Conservation (phyloP, 345 rosid genomes). For the Sonneratia caseolaris region DNA sequence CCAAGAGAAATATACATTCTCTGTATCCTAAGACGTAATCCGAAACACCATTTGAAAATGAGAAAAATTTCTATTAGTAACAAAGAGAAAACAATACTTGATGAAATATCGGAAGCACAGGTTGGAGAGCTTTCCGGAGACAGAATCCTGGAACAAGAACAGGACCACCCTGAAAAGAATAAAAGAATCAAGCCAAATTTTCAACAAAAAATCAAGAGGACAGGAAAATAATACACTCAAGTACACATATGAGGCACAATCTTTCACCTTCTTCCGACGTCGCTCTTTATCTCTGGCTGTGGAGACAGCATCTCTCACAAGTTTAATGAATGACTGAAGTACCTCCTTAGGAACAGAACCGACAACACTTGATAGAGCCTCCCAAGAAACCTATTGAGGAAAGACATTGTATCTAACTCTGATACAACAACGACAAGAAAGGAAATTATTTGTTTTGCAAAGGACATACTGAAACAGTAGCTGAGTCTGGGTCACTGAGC, state of each 20-base stretch:
- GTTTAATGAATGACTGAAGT: conserved; percentile 76
- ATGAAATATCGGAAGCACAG: conserved; percentile 84
- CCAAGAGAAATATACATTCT: not conserved
- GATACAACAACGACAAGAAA: not conserved
- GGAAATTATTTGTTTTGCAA: conserved; percentile 5
- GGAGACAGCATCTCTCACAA: conserved; percentile 90
- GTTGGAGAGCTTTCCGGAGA: conserved; percentile 90
- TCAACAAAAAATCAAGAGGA: not conserved
- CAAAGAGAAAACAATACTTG: conserved; percentile 39
- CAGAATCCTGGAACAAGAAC: conserved; percentile 87
- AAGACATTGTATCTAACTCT: conserved; percentile 17
- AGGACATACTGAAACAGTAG: conserved; percentile 60
- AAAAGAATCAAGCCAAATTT: conserved; percentile 4
- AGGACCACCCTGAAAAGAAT: conserved; percentile 67
- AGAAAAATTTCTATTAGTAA: not conserved
- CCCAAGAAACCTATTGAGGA: conserved; percentile 73
- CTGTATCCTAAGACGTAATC: not conserved
- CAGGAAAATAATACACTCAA: not conserved
- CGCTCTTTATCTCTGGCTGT: conserved; percentile 93
- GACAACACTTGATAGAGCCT: conserved; percentile 78
- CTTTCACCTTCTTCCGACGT: conserved; percentile 66
- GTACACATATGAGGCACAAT: conserved; percentile 3
- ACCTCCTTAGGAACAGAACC: conserved; percentile 89
- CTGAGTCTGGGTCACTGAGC: conserved; percentile 83
- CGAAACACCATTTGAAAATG: not conserved